These are phyloP conservation scores for Pascua sp. DNA, from an alignment of 1,284 basidiomycete genomes.

Conservation along the genomic window DNA sequence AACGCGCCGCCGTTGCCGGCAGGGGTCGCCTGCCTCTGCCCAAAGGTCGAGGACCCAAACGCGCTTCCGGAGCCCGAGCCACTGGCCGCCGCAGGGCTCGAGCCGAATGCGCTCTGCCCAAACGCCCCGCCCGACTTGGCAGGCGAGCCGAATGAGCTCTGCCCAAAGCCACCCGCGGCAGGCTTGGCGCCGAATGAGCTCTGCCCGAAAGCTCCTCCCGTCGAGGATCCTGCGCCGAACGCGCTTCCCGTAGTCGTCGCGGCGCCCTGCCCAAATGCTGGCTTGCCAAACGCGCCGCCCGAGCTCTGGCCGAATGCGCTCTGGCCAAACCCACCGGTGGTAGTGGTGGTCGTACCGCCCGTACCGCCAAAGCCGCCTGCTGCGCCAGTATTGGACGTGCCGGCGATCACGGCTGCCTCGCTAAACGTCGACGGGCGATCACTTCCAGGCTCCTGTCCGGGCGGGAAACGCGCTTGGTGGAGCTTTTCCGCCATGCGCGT, in stretches of 20 bases:
- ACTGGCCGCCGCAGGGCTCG: background rate
- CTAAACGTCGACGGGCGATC: constrained; percentile 30
- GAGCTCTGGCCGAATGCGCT: constrained; percentile 12
- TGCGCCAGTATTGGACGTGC: background rate
- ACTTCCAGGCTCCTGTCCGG: constrained; percentile 16
- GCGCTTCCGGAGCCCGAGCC: constrained; percentile 2
- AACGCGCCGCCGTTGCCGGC: background rate
- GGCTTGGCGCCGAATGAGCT: constrained; percentile 11
- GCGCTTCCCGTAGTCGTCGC: constrained; percentile 1
- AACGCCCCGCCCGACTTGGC: constrained; percentile 7
- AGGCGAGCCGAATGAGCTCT: constrained; percentile 8
- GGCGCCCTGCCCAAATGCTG: background rate
- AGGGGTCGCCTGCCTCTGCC: background rate
- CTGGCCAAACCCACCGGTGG: constrained; percentile 10
- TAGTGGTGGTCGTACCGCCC: constrained; percentile 2
- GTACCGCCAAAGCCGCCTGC: constrained; percentile 5
- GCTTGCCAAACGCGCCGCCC: background rate
- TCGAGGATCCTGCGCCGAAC: constrained; percentile 3
- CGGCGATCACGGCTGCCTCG: constrained; percentile 23
- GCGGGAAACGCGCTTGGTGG: constrained; percentile 36
- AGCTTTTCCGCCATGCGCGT: constrained; percentile 31
- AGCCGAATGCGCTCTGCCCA: constrained; percentile 12
- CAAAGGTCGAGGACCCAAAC: constrained; percentile 6
- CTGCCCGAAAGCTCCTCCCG: constrained; percentile 6
- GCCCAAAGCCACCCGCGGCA: background rate